A percentile compares a stretch with the other conserved stretches of the same genome.
Evolutionary conservation across 768 basidiomycete species (phyloP).

Genomic region (Lyophyllum semitale): DNA sequence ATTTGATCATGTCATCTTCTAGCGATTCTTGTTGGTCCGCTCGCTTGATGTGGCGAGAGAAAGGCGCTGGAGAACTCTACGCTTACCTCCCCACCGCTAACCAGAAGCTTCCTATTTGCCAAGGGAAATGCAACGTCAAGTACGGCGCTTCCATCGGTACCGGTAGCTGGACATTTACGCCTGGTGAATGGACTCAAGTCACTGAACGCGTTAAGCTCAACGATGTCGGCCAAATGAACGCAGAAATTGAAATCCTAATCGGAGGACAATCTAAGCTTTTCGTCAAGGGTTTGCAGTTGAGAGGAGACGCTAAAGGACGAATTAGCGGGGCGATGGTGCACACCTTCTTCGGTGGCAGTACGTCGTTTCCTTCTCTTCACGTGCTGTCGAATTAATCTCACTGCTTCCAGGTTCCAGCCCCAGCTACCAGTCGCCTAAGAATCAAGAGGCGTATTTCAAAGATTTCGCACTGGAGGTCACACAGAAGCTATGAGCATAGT

Average conservation of each 20-base stretch:
- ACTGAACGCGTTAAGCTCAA: constrained; percentile 60
- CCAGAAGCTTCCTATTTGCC: constrained; percentile 40
- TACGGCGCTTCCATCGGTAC: constrained; percentile 53
- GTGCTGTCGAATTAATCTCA: neutral
- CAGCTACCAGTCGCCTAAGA: constrained; percentile 1
- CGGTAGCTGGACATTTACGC: constrained; percentile 48
- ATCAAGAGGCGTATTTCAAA: constrained; percentile 11
- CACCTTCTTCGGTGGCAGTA: constrained; percentile 24
- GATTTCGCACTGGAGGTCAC: constrained; percentile 4
- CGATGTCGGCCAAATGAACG: constrained; percentile 51
- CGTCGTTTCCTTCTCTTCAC: neutral
- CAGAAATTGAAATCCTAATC: constrained; percentile 53
- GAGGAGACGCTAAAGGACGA: constrained; percentile 9
- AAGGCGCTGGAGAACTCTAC: constrained; percentile 65
- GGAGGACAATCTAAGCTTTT: constrained; percentile 29
- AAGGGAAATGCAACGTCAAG: constrained; percentile 46
- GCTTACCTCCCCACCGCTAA: constrained; percentile 60
- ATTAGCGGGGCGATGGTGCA: constrained; percentile 29
- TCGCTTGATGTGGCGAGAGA: constrained; percentile 67
- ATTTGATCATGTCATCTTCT: neutral
- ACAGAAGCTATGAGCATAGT: no score
- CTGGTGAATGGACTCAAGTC: constrained; percentile 54
- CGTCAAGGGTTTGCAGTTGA: constrained; percentile 6
- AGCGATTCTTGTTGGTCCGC: constrained; percentile 62
- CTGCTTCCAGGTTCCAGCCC: constrained; percentile 3